Percentiles rank a stretch among this genome's conserved stretches.
Conservation (phyloP, 345 rosid genomes). For the Brassica rapa region DNA sequence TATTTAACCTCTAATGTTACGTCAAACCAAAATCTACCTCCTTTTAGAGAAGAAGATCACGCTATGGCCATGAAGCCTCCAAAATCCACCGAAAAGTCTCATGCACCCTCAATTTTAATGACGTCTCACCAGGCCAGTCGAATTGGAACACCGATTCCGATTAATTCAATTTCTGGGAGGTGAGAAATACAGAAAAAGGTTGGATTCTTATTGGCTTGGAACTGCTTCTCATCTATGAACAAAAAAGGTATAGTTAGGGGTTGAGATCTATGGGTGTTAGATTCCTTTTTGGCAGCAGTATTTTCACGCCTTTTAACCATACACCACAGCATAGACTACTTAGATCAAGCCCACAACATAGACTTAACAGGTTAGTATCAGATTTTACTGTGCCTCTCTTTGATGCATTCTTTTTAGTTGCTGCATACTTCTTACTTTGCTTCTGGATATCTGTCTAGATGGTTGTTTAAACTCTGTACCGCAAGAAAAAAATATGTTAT, state of each 20-base stretch:
- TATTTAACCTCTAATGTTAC: neutral
- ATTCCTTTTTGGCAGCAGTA: neutral
- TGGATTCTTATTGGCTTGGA: neutral
- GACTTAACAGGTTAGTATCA: conserved; percentile 53
- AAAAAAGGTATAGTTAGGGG: neutral
- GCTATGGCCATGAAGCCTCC: neutral
- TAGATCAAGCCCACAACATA: too few species aligned
- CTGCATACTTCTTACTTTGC: conserved; percentile 12
- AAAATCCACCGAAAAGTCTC: too few species aligned
- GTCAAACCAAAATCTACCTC: neutral
- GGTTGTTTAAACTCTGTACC: conserved; percentile 53
- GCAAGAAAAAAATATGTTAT: conserved; percentile 60
- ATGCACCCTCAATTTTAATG: too few species aligned
- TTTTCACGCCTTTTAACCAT: neutral
- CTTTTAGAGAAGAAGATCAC: neutral
- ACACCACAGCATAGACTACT: neutral
- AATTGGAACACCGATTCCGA: neutral
- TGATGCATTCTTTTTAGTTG: conserved; percentile 1
- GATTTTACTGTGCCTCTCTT: neutral
- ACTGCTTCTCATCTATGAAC: neutral
- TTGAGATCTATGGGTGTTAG: neutral
- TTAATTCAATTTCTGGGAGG: neutral
- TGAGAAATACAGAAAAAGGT: neutral
- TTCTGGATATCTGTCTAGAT: conserved; percentile 44
- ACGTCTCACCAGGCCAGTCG: neutral